Evolutionary conservation across 2,329 filamentous ascomycete genomes (phyloP), one percentile per base, ranked within the genome.

Genomic region (Zopfia rhizophila): DNA sequence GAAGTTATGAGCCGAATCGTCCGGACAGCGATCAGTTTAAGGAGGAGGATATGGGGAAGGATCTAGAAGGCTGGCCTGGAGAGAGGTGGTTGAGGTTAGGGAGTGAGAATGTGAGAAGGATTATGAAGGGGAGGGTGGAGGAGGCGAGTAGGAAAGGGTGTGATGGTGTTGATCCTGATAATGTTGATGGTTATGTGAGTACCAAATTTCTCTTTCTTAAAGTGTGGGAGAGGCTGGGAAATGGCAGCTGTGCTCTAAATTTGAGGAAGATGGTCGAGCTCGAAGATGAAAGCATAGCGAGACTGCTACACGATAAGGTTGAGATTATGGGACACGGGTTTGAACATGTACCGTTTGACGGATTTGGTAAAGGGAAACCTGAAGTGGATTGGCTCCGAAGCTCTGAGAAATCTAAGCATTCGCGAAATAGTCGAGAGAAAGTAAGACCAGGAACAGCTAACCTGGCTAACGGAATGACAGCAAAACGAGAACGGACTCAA

Each of bases 131-230:
- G 23, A 78, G 87, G 16, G 80, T 90, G 24, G 74, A 81, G 33
- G 60, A 84, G 28, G 87, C 88, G 0, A 69, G 69, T 13, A 49
- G 75, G 18, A 88, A 88, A 65, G 84, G 84, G 4, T 89, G 86
- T 56, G 81, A 88, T 60, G 87, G 82, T 4, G 80, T 90, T 6
- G 87, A 90, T 63, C 84, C 86, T 0, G 87, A 90, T 63, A 90
- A 90, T 55, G 79, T 89, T 5, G 87, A 89, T 60, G 85, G 78
- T 3, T 89, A 83, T 63, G 77, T 80, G 59, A 70, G 75, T 74
- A 21, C 13, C 24, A 19, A 12, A 4, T 37, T 40, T 31, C 21
- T 45, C 22, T 25, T 18, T 24, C 14, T 29, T 16, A 7, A 6
- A 33, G 7, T 5, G n/a, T 17, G 3, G 4, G 4, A 22, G 24